Evolutionary conservation across 2,329 filamentous ascomycete species (phyloP), one percentile per base, ranked within the genome.

Genomic region (Neodidymelliopsis sp.): DNA sequence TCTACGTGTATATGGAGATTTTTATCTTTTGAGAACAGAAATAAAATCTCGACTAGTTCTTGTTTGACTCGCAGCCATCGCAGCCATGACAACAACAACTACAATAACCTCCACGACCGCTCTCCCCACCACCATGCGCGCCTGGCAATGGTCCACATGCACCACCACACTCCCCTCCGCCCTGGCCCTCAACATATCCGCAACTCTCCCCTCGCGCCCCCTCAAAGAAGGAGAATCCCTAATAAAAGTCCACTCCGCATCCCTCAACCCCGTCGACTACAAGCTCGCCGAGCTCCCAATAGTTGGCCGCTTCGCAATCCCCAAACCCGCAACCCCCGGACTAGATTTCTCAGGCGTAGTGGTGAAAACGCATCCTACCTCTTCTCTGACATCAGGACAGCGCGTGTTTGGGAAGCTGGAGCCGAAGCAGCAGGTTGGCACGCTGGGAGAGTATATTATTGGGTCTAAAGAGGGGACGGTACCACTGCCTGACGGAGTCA

Each of bases 201-300:
- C 53, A 23, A 39, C 39, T 0, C 40, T 55, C 8, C 60, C 54
- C 4, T 44, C 18, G 25, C 49, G 34, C 3, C 18, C 41, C 9
- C 49, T 65, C 1, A 15, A 23, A 4, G 8, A 47, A 5, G 55
- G 57, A 23, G 57, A 57, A 19, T 57, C 39, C 18, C 41, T 60
- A 1, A 47, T 63, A 11, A 44, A 53, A n/a, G 48, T 62, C 2
- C 44, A 60, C 28, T 38, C 46, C 29, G 60, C 59, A 13, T 54
- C 62, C 3, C 44, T 65, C n/a, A 65, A 65, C 33, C 62, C 59
- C 9, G 57, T 63, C 2, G 62, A 65, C 45, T 59, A 58, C 53
- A 65, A 65, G 29, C 35, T 60, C 4, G 51, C 62, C 4, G 53
- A 60, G 18, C 56, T 62, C 1, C 58, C 56, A 5, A 10, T 63